Conservation (phyloP, 2,329 filamentous ascomycete species). For the Ophiostoma fasciatum region DNA sequence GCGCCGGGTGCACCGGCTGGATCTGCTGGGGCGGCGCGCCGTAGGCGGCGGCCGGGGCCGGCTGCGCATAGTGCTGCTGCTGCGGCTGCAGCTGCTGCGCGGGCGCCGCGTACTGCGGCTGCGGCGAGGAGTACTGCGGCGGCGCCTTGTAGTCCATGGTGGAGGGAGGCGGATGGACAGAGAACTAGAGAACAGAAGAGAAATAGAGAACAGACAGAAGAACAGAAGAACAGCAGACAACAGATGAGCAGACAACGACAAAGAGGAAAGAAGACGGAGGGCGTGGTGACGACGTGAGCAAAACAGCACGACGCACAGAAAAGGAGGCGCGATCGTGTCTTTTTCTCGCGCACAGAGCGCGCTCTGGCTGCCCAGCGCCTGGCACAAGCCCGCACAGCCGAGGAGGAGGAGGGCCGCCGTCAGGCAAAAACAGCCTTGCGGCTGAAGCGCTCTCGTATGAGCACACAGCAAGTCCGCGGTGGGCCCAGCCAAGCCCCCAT, state of each 20-base stretch:
- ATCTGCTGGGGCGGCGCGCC: background rate
- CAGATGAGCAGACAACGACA: background rate
- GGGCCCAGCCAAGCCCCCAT: too few species aligned
- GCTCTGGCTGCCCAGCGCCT: too few species aligned
- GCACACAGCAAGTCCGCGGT: too few species aligned
- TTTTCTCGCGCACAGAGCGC: too few species aligned
- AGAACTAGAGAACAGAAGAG: background rate
- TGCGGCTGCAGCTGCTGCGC: background rate
- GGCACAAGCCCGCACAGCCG: too few species aligned
- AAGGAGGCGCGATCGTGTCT: background rate
- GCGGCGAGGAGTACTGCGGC: slow-evolving; percentile 7
- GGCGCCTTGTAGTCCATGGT: slow-evolving; percentile 15
- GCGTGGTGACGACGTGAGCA: background rate
- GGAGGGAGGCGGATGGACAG: background rate
- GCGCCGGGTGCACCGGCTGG: background rate
- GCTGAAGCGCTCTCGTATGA: too few species aligned
- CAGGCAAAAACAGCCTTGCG: too few species aligned
- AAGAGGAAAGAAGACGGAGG: background rate
- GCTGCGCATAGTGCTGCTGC: slow-evolving; percentile 1
- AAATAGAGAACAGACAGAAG: background rate
- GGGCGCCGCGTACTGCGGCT: slow-evolving; percentile 4
- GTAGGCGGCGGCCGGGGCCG: background rate
- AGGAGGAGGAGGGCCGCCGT: too few species aligned
- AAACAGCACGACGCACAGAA: background rate
- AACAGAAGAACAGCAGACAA: background rate